These are phyloP conservation scores for Heritiera fomes DNA, from an alignment of 345 rosid genomes.

Conservation along the genomic window DNA sequence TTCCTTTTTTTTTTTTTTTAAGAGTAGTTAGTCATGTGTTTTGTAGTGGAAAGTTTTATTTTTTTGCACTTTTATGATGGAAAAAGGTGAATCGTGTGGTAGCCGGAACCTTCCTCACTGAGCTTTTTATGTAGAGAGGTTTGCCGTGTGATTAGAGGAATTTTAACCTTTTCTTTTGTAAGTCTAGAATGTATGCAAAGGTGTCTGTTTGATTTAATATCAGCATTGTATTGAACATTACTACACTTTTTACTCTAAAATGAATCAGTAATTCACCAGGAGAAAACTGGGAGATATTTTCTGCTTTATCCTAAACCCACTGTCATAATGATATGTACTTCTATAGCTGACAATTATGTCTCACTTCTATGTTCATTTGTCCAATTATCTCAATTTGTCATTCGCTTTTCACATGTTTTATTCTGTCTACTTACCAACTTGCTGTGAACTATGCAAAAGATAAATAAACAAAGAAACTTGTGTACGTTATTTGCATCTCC, in stretches of 20 bases:
- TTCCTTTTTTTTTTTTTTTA: neutral
- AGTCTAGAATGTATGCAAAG: neutral
- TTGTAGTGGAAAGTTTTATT: neutral
- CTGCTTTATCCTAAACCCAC: neutral
- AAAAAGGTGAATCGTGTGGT: neutral
- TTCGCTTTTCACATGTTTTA: neutral
- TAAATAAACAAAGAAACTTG: slow-evolving; percentile 1
- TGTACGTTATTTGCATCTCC: neutral
- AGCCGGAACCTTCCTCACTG: slow-evolving; percentile 12
- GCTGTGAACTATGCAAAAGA: neutral
- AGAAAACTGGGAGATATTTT: slow-evolving; percentile 3
- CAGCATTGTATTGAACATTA: neutral
- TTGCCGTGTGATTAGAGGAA: neutral
- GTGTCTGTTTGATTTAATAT: neutral
- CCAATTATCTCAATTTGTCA: neutral
- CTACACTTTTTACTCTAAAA: neutral
- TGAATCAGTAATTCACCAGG: slow-evolving; percentile 1
- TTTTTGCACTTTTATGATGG: neutral
- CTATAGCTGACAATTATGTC: neutral
- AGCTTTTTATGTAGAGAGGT: neutral
- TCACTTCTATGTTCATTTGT: neutral
- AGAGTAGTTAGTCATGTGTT: neutral
- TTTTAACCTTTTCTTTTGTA: slow-evolving; percentile 1
- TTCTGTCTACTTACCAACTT: neutral
- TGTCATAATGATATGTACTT: neutral